Evolutionary conservation across 257 asterid genomes (phyloP), one percentile per base, ranked within the genome.

Genomic region (Lantana camara): DNA sequence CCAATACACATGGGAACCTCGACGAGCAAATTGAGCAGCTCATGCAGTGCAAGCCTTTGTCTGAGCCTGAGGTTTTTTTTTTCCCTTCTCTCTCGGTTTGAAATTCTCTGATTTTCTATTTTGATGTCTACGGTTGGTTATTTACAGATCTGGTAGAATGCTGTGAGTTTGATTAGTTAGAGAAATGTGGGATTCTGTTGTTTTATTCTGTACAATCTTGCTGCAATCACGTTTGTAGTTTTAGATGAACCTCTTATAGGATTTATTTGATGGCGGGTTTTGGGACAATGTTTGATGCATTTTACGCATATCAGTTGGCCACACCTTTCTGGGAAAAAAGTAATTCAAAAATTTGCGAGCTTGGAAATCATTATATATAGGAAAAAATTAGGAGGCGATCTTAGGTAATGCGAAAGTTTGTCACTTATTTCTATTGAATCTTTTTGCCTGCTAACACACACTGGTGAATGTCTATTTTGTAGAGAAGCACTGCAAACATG

Each of bases 1-100:
- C 84, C 72, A 85, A 79, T 82, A 72, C 95, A 3, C 79, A 80
- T 78, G 96, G 96, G 17, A 92, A 89, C 67, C 87, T 89, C 71
- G 98, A 92, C 75, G 88, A 92, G 71, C 95, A 92, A 83, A 89
- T 92, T 86, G 74, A 79, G 57, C 97, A 92, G 86, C 96, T 92
- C 69, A 86, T 85, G 91, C 97, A 89, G 79, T 92, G 98, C 95
- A 92, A 89, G 71, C 97, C 98, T 52, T 75, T 92, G 64, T 73
- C 96, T 29, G 98, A 92, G 76, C 84, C 96, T 4, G 96, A 92
- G 83, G 98, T 92, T 56, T 61, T 41, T 16, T 32, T 67, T 44
- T 1, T 27, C 57, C 2, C 32, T 57, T 58, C 21, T 11, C 20
- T 17, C 52, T 4, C n/a, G n/a, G 20, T 9, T 16, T 7, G 7